A percentile compares a stretch with the other conserved stretches of the same genome.
Evolutionary conservation across 192 early-diverging fungal species (phyloP).

Genomic region (Backusella macrospora): DNA sequence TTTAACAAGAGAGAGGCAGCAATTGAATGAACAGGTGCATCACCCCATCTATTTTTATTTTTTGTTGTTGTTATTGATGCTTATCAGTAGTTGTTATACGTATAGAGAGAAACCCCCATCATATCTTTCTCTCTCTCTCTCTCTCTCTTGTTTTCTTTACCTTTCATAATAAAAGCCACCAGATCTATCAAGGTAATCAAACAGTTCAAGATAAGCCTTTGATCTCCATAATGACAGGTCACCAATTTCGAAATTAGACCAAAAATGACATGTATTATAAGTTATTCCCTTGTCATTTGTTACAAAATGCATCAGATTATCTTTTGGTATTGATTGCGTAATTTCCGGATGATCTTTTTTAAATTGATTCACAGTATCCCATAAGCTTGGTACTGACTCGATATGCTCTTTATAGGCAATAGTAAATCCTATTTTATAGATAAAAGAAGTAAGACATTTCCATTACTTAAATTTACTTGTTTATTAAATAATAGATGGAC

Average conservation of each 20-base stretch:
- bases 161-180: conserved; percentile 89
- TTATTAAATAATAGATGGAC: not conserved
- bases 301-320: conserved; percentile 53
- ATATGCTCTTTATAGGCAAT: conserved; percentile 71
- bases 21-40: conserved; percentile 76
- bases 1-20: conserved; percentile 60
- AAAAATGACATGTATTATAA: conserved; percentile 84
- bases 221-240: conserved; percentile 63
- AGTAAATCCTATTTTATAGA: conserved; percentile 57
- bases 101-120: too few relatives aligned
- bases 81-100: not conserved
- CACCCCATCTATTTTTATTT: conserved; percentile 60
- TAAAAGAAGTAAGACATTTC: not conserved
- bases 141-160: not conserved
- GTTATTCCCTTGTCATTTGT: conserved; percentile 55
- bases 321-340: conserved; percentile 43
- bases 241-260: conserved; percentile 82
- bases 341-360: conserved; percentile 52
- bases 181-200: conserved; percentile 68
- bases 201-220: conserved; percentile 67
- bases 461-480: not conserved
- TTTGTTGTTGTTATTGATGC: too few relatives aligned
- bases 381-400: conserved; percentile 72
- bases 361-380: conserved; percentile 63
- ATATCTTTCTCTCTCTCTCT: too few relatives aligned